These are phyloP conservation scores for Cicer arietinum DNA, from an alignment of 306 rosid genomes.

Conservation along the genomic window DNA sequence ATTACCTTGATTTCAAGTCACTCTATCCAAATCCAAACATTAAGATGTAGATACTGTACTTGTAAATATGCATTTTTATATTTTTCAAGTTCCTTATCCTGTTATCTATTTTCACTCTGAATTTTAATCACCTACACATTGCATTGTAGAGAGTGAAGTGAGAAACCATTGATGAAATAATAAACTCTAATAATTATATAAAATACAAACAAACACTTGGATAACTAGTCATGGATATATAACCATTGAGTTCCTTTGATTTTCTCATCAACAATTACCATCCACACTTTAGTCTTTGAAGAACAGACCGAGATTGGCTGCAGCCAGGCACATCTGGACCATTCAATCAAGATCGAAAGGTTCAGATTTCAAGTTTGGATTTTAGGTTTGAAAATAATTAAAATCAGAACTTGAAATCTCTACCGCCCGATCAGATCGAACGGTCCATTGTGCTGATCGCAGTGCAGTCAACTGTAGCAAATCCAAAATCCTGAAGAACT, in stretches of 20 bases:
- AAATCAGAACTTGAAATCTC: too few species aligned
- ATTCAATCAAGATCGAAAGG: too few species aligned
- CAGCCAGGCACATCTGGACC: too few species aligned
- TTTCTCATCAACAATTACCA: conserved; percentile 16
- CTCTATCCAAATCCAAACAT: conserved; percentile 1
- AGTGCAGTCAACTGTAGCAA: too few species aligned
- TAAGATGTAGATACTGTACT: not conserved
- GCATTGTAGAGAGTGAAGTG: conserved; percentile 30
- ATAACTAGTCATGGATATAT: conserved; percentile 15
- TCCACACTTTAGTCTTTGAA: not conserved
- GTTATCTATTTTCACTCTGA: conserved; percentile 16
- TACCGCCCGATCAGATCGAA: too few species aligned
- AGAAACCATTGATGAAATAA: conserved; percentile 13
- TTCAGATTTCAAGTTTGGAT: too few species aligned
- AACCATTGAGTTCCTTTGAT: not conserved
- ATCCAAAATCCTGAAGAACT: not conserved
- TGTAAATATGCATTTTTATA: not conserved
- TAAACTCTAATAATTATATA: not conserved
- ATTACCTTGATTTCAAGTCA: not conserved
- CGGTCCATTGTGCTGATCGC: too few species aligned
- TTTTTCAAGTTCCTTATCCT: not conserved
- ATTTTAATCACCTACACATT: conserved; percentile 21
- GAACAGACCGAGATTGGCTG: not conserved
- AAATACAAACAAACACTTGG: conserved; percentile 25
- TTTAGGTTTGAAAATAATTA: too few species aligned